Percentiles rank a stretch among this genome's conserved stretches.
Conservation (phyloP, 2,329 filamentous ascomycete species). For the Pseudofabraea citricarpa region DNA sequence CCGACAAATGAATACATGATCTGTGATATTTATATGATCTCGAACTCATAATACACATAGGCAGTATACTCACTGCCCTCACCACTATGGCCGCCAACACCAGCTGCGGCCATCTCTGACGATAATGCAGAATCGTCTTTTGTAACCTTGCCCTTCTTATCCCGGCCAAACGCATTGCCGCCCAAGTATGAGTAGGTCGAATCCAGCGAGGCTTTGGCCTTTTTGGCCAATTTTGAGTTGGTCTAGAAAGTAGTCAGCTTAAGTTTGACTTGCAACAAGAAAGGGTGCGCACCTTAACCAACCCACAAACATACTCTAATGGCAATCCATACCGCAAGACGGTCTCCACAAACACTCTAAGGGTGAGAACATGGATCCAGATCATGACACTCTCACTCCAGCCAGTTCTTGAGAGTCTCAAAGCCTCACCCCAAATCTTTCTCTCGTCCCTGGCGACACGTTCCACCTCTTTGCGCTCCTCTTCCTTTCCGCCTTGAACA, state of each 20-base stretch:
- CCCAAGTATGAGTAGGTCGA: slow-evolving; percentile 84
- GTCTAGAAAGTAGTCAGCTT: no score
- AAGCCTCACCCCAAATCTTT: slow-evolving; percentile 87
- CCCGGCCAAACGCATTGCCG: slow-evolving; percentile 87
- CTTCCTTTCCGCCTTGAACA: slow-evolving; percentile 82
- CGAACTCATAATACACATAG: slow-evolving; percentile 96
- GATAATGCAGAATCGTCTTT: slow-evolving; percentile 81
- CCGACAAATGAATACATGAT: slow-evolving; percentile 11
- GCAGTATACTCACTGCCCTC: slow-evolving; percentile 85
- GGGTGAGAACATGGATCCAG: slow-evolving; percentile 85
- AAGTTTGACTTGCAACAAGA: no score
- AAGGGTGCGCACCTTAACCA: slow-evolving; percentile 80
- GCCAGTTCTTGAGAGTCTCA: slow-evolving; percentile 82
- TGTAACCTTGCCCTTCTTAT: slow-evolving; percentile 87
- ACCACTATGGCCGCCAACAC: slow-evolving; percentile 53
- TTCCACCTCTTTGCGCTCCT: slow-evolving; percentile 83
- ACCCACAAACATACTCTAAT: slow-evolving; percentile 78
- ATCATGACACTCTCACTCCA: slow-evolving; percentile 97
- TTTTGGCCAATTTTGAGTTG: slow-evolving; percentile 74
- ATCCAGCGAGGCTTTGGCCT: slow-evolving; percentile 75
- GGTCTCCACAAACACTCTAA: slow-evolving; percentile 95
- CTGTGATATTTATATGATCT: slow-evolving; percentile 46
- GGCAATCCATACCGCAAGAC: slow-evolving; percentile 95
- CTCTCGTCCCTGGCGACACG: slow-evolving; percentile 78
- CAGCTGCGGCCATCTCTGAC: slow-evolving; percentile 78